Conservation (phyloP, 2,329 filamentous ascomycete genomes). For the Hypocreales sp. region DNA sequence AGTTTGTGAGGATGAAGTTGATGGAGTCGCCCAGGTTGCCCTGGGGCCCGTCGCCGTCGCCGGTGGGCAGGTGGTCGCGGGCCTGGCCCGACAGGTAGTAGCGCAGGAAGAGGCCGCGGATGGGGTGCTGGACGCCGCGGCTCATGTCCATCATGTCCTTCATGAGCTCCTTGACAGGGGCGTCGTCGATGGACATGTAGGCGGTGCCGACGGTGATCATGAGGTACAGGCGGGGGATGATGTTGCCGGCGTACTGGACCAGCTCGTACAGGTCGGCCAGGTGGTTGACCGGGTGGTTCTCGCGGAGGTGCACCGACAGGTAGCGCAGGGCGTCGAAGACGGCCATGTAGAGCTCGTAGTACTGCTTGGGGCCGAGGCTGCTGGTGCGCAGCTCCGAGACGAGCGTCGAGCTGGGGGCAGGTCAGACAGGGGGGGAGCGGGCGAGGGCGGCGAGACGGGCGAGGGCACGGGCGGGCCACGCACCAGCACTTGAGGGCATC, state of each 20-base stretch:
- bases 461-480: conserved; percentile 23
- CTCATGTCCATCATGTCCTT: conserved; percentile 99
- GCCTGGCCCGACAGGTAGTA: conserved; percentile 96
- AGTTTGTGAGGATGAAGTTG: conserved; percentile 95
- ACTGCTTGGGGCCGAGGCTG: conserved; percentile 95
- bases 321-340: conserved; percentile 96
- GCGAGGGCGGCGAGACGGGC: not conserved
- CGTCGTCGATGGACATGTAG: conserved; percentile 97
- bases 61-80: conserved; percentile 70
- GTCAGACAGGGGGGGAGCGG: not conserved
- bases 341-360: conserved; percentile 99
- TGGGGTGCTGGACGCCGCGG: conserved; percentile 89
- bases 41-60: conserved; percentile 77
- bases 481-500: conserved; percentile 99
- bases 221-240: conserved; percentile 86
- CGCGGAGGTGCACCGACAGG: conserved; percentile 87
- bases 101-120: conserved; percentile 83
- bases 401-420: conserved; percentile 62
- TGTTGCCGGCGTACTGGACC: conserved; percentile 96
- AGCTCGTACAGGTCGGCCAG: conserved; percentile 95
- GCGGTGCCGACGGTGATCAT: conserved; percentile 99
- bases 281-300: conserved; percentile 95
- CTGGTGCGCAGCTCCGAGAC: conserved; percentile 97
- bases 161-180: conserved; percentile 98
- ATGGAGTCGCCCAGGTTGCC: conserved; percentile 95